Evolutionary conservation across 352 stramenopile genomes (phyloP).

Genomic region (Globisporangium mamillatum): DNA sequence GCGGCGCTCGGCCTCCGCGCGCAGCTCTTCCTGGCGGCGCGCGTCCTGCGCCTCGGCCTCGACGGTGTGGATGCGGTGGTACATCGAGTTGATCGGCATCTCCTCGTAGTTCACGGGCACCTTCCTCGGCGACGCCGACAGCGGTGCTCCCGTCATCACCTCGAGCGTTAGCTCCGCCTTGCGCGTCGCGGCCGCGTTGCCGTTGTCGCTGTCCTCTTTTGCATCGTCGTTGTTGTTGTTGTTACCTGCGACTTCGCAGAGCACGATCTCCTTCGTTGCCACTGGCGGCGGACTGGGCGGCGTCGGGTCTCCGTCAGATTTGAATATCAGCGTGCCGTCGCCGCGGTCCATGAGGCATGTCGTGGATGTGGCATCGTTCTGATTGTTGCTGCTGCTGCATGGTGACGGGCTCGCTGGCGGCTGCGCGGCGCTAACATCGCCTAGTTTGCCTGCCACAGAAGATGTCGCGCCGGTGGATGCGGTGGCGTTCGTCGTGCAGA

Average conservation of each 20-base stretch:
- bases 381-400: slow-evolving; percentile 1
- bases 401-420: background rate
- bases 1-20: slow-evolving; percentile 42
- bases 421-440: background rate
- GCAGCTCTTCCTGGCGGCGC: slow-evolving; percentile 39
- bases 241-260: background rate
- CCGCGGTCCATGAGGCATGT: slow-evolving; percentile 41
- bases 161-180: background rate
- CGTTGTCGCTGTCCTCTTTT: background rate
- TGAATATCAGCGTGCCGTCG: slow-evolving; percentile 23
- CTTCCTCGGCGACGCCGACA: slow-evolving; percentile 22
- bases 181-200: background rate
- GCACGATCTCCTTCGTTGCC: background rate
- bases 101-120: slow-evolving; percentile 39
- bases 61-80: slow-evolving; percentile 64
- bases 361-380: slow-evolving; percentile 11
- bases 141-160: background rate
- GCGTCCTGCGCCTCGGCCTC: slow-evolving; percentile 48
- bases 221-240: background rate
- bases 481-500: background rate
- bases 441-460: background rate
- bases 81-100: slow-evolving; percentile 73
- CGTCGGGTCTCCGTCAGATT: slow-evolving; percentile 29
- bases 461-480: background rate
- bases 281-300: slow-evolving; percentile 11